Percentiles rank a stretch among this genome's conserved stretches.
phyloP scores from a whole-genome alignment of 2,329 filamentous ascomycete species.

The Coccinonectria pachysandricola region DNA sequence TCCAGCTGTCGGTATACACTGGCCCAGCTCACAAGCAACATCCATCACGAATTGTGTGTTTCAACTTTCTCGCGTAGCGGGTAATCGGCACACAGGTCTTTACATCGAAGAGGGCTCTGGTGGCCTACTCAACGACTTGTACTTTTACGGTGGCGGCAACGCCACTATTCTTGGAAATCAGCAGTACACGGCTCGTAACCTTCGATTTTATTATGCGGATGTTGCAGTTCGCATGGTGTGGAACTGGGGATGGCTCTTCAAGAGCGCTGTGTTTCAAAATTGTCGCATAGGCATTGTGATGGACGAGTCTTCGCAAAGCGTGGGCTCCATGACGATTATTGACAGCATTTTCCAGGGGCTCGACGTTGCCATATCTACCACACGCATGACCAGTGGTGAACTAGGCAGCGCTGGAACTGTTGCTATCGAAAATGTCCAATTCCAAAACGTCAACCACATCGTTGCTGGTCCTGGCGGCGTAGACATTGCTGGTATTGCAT shows the following conservation, averaged over 20 bases:
- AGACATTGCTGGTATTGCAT: constrained; percentile 8
- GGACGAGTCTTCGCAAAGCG: constrained; percentile 39
- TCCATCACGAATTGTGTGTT: constrained; percentile 49
- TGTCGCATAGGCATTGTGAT: constrained; percentile 60
- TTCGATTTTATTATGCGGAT: constrained; percentile 53
- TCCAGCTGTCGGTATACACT: constrained; percentile 48
- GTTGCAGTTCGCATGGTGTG: constrained; percentile 63
- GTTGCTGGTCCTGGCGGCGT: constrained; percentile 11
- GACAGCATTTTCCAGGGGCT: constrained; percentile 64
- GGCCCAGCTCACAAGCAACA: constrained; percentile 57
- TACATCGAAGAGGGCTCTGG: constrained; percentile 56
- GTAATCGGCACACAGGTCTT: constrained; percentile 45
- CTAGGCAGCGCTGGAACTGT: constrained; percentile 32
- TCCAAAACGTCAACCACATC: constrained; percentile 25
- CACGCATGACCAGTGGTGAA: constrained; percentile 26
- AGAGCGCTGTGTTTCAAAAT: constrained; percentile 52
- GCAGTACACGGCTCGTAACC: constrained; percentile 61
- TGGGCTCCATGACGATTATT: constrained; percentile 65
- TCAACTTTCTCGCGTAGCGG: constrained; percentile 33
- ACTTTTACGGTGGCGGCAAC: constrained; percentile 59
- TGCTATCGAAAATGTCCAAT: constrained; percentile 37
- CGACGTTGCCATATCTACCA: constrained; percentile 56
- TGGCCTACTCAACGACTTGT: constrained; percentile 57
- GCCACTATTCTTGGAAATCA: constrained; percentile 52
- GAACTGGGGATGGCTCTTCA: constrained; percentile 71